Evolutionary conservation across 176 grass and related monocot genomes (phyloP).

Genomic region (Avena insularis): DNA sequence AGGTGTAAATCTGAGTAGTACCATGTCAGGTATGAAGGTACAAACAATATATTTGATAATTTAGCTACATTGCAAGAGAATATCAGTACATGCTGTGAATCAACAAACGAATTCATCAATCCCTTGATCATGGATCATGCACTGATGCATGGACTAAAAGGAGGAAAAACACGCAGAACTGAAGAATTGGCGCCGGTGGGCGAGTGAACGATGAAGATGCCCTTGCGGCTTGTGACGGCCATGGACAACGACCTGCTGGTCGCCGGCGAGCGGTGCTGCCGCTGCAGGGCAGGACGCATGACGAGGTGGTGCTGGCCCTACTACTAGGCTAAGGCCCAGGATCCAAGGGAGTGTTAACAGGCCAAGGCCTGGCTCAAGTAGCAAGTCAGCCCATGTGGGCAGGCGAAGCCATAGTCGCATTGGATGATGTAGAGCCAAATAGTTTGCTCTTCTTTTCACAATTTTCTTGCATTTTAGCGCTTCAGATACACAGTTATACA

Average conservation of each 20-base stretch:
- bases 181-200: too few species aligned
- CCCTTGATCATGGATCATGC: too few species aligned
- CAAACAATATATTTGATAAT: background rate
- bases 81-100: background rate
- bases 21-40: too few species aligned
- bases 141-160: too few species aligned
- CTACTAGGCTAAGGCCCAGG: background rate
- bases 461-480: too few species aligned
- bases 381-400: background rate
- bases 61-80: background rate
- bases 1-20: background rate
- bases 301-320: background rate
- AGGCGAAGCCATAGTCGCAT: too few species aligned
- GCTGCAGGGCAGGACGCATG: background rate
- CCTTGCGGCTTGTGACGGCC: background rate
- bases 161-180: too few species aligned
- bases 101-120: too few species aligned
- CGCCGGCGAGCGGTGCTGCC: background rate
- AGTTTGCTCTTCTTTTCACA: too few species aligned
- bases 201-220: background rate
- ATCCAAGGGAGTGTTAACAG: background rate
- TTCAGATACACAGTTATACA: too few species aligned
- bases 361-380: background rate
- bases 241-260: background rate
- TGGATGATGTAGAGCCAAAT: too few species aligned